Percentiles rank a stretch among this genome's conserved stretches.
Evolutionary conservation across 2,329 filamentous ascomycete genomes (phyloP).

Genomic region (Neonectria neomacrospora): DNA sequence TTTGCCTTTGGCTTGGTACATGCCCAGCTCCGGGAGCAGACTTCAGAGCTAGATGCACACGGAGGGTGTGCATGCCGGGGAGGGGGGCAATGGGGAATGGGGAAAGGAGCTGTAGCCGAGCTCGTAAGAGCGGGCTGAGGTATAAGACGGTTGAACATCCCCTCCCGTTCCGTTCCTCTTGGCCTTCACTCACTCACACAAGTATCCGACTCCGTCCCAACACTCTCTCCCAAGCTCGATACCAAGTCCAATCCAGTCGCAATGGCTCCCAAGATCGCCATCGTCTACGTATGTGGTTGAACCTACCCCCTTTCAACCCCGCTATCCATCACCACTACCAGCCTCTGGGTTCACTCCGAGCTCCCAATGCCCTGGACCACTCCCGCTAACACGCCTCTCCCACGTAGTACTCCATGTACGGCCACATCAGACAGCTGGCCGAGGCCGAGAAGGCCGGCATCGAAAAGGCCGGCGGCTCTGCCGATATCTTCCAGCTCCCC

Average conservation of each 20-base stretch:
- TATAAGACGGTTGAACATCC: slow-evolving; percentile 27
- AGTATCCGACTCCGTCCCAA: slow-evolving; percentile 16
- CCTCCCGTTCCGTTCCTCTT: not conserved
- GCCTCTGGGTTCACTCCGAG: not conserved
- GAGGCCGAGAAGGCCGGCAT: slow-evolving; percentile 93
- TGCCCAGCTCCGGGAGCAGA: not conserved
- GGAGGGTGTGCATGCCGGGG: slow-evolving; percentile 12
- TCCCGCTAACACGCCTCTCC: slow-evolving; percentile 11
- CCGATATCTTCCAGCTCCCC: slow-evolving; percentile 84
- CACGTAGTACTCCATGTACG: slow-evolving; percentile 88
- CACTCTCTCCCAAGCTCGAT: slow-evolving; percentile 14
- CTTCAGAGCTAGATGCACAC: not conserved
- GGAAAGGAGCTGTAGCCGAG: not conserved
- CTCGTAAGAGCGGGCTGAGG: slow-evolving; percentile 2
- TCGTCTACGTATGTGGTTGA: slow-evolving; percentile 78
- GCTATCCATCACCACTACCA: slow-evolving; percentile 6
- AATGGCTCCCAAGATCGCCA: slow-evolving; percentile 93
- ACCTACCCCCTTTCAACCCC: slow-evolving; percentile 23
- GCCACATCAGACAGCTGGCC: slow-evolving; percentile 86
- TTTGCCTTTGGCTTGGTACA: not conserved
- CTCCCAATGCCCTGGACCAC: not conserved
- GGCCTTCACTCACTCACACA: slow-evolving; percentile 16
- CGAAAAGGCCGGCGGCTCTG: slow-evolving; percentile 84
- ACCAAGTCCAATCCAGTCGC: slow-evolving; percentile 46
- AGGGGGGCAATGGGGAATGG: slow-evolving; percentile 1